A percentile compares a stretch with the other conserved stretches of the same genome.
Conservation (phyloP, 306 rosid genomes). For the Trichosanthes cucumerina region DNA sequence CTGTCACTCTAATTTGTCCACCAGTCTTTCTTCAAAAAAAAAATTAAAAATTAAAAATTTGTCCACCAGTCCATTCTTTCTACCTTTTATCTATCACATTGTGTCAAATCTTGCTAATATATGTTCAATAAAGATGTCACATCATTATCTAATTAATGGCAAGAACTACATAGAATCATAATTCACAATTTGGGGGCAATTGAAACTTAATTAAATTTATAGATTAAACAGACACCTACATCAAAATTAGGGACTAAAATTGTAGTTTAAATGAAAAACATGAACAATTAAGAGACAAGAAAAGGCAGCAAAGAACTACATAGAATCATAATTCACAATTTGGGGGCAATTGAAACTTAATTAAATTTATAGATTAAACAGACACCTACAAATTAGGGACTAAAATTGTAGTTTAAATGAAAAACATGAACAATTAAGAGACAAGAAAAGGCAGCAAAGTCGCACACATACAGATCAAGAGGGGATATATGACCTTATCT, state of each 20-base stretch:
- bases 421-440: background rate
- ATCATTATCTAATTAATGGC: no score
- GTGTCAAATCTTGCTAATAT: background rate
- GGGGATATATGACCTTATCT: constrained; percentile 46
- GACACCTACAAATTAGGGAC: background rate
- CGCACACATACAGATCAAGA: background rate
- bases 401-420: background rate
- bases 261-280: background rate
- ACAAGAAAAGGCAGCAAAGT: constrained; percentile 5
- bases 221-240: background rate
- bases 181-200: background rate
- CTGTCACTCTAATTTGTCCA: background rate
- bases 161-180: background rate
- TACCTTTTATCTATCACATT: background rate
- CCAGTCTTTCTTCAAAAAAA: no score
- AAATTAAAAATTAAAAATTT: no score
- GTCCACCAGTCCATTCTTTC: background rate
- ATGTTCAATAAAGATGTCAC: background rate
- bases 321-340: background rate
- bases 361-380: background rate
- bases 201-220: background rate
- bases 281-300: background rate
- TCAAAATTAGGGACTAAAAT: background rate
- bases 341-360: background rate
- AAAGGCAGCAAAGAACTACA: background rate